phyloP scores from a whole-genome alignment of 129 eudicot species.

The Centaurea solstitialis region DNA sequence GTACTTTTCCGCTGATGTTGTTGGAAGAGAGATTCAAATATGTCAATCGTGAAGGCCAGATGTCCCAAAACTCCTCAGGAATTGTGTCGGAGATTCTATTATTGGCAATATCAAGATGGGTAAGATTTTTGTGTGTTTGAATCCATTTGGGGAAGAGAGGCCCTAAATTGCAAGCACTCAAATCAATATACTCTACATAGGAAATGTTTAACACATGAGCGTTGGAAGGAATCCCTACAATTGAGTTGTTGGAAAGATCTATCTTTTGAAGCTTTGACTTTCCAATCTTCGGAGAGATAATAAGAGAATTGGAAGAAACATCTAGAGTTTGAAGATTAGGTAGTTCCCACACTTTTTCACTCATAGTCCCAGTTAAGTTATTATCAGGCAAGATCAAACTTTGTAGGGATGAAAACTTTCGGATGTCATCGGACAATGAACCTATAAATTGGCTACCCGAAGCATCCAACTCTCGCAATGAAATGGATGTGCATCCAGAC shows the following conservation, averaged over 20 bases:
- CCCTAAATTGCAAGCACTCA: conserved; percentile 41
- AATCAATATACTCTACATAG: background rate
- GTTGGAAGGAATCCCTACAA: background rate
- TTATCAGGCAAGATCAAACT: background rate
- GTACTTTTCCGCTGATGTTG: conserved; percentile 22
- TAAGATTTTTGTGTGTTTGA: conserved; percentile 26
- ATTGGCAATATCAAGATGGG: conserved; percentile 5
- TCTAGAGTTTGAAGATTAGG: conserved; percentile 10
- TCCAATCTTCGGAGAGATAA: background rate
- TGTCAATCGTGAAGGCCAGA: background rate
- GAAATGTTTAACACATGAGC: conserved; percentile 10
- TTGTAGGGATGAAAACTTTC: conserved; percentile 15
- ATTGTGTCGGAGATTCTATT: conserved; percentile 3
- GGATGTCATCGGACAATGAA: conserved; percentile 6
- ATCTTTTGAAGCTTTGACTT: conserved; percentile 5
- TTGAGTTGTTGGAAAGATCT: conserved; percentile 19
- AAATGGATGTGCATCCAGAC: conserved; percentile 9
- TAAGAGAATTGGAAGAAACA: conserved; percentile 15
- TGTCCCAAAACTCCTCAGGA: background rate
- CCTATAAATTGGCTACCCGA: background rate
- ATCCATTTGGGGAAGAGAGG: conserved; percentile 52
- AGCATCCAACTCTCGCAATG: background rate
- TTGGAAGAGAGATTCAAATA: background rate
- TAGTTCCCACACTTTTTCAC: conserved; percentile 26
- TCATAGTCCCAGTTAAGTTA: conserved; percentile 1